Evolutionary conservation across 179 eudicot species (phyloP), one percentile per base, ranked within the genome.

Genomic region (Silene vulgaris): DNA sequence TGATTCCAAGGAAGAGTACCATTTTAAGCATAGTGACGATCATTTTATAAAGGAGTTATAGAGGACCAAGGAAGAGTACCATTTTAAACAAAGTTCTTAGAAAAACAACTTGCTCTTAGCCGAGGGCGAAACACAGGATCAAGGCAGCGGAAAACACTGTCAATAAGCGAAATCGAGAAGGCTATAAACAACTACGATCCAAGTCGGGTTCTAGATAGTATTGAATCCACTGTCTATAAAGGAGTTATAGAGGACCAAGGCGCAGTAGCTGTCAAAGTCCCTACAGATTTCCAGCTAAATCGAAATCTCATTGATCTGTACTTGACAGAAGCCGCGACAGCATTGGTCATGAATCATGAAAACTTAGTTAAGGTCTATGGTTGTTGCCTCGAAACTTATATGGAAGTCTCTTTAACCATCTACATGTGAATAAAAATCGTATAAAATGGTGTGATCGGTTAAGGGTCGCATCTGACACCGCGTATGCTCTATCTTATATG

Each of bases 401-500:
- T 76, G 12, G 28, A 23, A 12, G 12, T 11, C 78, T 75, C 3
- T 54, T 11, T 67, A 16, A 17, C 0, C 64, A 52, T 54, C 8
- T 66, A 52, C 78, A 75, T 21, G 77, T 62, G 11, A 61, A 45
- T n/a, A 16, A 23, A 17, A n/a, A 26, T 3, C 17, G 20, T 16
- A 17, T 75, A 16, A n/a, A 11, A 50, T 75, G 78, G 78, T 7
- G 29, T 17, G 78, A 65, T 17, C 48, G 78, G 5, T 20, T 75
- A 26, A 75, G 30, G 37, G 73, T 35, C 21, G 73, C 73, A 2
- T 30, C 37, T 29, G 73, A 66, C 61, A 50, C 59, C 1, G 43
- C 74, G 1, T 68, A 76, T 40, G 74, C 79, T 32, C 74, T 76
- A 23, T 76, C 79, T 40, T 76, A 68, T 59, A 76, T 76, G 74